Evolutionary conservation across 2,329 filamentous ascomycete species (phyloP).

Genomic region (Endothia cerciana): DNA sequence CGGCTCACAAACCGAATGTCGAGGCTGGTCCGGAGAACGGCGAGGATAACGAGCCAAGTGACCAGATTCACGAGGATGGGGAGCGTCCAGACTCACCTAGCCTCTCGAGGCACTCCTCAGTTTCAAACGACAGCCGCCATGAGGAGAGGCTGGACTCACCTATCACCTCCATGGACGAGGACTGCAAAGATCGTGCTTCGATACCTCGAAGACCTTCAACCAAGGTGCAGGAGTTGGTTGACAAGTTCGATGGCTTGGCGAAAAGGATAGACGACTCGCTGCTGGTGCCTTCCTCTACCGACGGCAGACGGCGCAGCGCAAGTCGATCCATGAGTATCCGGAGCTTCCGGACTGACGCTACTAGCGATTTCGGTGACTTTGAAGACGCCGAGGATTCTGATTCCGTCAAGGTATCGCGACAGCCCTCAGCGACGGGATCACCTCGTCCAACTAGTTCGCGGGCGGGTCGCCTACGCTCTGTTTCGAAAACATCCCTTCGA

Average conservation of each 20-base stretch:
- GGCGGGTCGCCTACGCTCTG: slow-evolving; percentile 16
- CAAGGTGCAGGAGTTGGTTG: slow-evolving; percentile 56
- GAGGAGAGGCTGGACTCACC: slow-evolving; percentile 46
- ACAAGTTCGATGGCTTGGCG: slow-evolving; percentile 52
- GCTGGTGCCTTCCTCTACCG: slow-evolving; percentile 12
- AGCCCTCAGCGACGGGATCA: slow-evolving; percentile 16
- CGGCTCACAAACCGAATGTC: not conserved
- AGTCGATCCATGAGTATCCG: slow-evolving; percentile 22
- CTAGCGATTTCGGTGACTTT: slow-evolving; percentile 38
- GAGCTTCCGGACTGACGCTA: slow-evolving; percentile 27
- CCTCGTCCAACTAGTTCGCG: slow-evolving; percentile 18
- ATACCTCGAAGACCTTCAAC: slow-evolving; percentile 40
- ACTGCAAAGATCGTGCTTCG: slow-evolving; percentile 35
- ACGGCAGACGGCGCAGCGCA: slow-evolving; percentile 21
- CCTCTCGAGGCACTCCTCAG: slow-evolving; percentile 25
- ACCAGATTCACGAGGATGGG: not conserved
- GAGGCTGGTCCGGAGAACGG: not conserved
- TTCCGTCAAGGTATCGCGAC: slow-evolving; percentile 22
- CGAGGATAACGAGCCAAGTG: not conserved
- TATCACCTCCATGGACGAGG: slow-evolving; percentile 51
- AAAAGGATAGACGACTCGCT: slow-evolving; percentile 29
- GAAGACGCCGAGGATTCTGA: slow-evolving; percentile 34
- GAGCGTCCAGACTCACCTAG: slow-evolving; percentile 17
- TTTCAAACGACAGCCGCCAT: slow-evolving; percentile 38
- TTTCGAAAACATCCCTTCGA: slow-evolving; percentile 14